phyloP scores from a whole-genome alignment of 1,139 yeast genomes.

The Kodamaea arcana region DNA sequence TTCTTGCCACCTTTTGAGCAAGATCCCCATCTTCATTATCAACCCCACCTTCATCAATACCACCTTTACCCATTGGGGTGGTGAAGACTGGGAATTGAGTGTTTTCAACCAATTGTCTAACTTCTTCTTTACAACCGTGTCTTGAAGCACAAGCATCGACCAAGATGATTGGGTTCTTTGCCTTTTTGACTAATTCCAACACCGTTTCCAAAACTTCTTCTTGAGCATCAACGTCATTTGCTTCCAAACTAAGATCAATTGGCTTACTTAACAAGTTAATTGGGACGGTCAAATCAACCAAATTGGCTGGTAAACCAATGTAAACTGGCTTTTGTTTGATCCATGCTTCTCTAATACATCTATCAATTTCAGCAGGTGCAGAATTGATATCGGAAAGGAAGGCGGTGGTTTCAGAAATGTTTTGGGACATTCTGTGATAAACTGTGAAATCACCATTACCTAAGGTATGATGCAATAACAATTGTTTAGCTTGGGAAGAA shows the following conservation, averaged over 20 bases:
- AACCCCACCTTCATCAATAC: slow-evolving; percentile 24
- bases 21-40: slow-evolving; percentile 28
- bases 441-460: slow-evolving; percentile 86
- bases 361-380: slow-evolving; percentile 33
- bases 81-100: slow-evolving; percentile 24
- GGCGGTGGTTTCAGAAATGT: slow-evolving; percentile 31
- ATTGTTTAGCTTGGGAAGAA: slow-evolving; percentile 59
- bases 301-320: slow-evolving; percentile 36
- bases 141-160: slow-evolving; percentile 37
- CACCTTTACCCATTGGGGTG: slow-evolving; percentile 21
- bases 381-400: slow-evolving; percentile 24
- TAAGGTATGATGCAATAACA: slow-evolving; percentile 56
- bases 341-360: slow-evolving; percentile 34
- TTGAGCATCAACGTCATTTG: slow-evolving; percentile 28
- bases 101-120: slow-evolving; percentile 25
- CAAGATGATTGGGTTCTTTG: slow-evolving; percentile 31
- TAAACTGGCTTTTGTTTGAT: slow-evolving; percentile 37
- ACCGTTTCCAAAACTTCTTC: slow-evolving; percentile 29
- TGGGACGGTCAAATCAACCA: slow-evolving; percentile 35
- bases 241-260: slow-evolving; percentile 25
- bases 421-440: slow-evolving; percentile 58
- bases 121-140: slow-evolving; percentile 30
- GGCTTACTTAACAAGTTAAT: slow-evolving; percentile 26
- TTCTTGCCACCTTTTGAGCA: slow-evolving; percentile 22
- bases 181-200: slow-evolving; percentile 22